Evolutionary conservation across 2,329 filamentous ascomycete species (phyloP).

Genomic region (Stagonosporopsis rhizophila): DNA sequence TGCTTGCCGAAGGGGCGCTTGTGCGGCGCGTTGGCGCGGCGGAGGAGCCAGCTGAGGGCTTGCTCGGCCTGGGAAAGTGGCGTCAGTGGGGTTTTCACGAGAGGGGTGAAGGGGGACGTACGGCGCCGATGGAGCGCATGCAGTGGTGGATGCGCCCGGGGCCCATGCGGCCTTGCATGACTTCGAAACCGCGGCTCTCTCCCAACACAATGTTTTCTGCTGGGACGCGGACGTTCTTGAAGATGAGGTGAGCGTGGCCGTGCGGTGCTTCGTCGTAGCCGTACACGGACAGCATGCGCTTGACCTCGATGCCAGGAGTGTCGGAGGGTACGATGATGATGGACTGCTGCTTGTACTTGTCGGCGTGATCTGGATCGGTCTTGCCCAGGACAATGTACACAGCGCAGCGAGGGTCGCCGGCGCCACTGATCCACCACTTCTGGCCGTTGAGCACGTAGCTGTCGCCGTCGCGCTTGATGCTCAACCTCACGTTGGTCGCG

Average conservation of each 20-base stretch:
- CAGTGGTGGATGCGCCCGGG: conserved; percentile 95
- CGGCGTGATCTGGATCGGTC: conserved; percentile 73
- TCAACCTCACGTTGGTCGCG: conserved; percentile 86
- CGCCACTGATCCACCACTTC: conserved; percentile 99
- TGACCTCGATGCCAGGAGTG: conserved; percentile 81
- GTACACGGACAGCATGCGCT: conserved; percentile 90
- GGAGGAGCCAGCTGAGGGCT: conserved; percentile 90
- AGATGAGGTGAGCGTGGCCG: conserved; percentile 88
- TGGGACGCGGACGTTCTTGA: conserved; percentile 86
- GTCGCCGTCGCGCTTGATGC: conserved; percentile 79
- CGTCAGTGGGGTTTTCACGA: conserved; percentile 8
- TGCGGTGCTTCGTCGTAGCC: conserved; percentile 98
- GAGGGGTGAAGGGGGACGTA: conserved; percentile 50
- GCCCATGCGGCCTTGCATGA: conserved; percentile 93
- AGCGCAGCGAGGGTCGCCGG: conserved; percentile 86
- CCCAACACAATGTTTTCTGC: conserved; percentile 82
- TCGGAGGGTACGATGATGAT: conserved; percentile 84
- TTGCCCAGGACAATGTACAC: conserved; percentile 97
- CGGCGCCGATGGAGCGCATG: conserved; percentile 89
- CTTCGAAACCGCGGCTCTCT: conserved; percentile 93
- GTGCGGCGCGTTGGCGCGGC: conserved; percentile 85
- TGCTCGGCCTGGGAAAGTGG: conserved; percentile 71
- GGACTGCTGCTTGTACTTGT: conserved; percentile 86
- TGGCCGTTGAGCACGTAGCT: conserved; percentile 89
- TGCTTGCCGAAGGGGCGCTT: conserved; percentile 90